Conservation (phyloP, 1,139 yeast species). For the Kodamaea plutei region DNA sequence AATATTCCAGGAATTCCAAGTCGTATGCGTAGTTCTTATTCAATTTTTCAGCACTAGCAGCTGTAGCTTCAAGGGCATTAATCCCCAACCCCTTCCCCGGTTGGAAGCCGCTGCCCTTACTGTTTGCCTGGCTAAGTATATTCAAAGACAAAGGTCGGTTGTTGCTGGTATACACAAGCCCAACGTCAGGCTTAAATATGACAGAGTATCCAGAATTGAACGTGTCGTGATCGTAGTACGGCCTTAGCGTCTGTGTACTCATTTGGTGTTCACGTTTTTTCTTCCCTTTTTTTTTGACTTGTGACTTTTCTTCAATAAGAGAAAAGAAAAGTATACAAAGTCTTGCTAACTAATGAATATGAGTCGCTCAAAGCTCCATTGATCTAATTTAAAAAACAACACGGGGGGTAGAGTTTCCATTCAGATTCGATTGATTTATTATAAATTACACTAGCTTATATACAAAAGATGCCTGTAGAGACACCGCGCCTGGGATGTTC, state of each 20-base stretch:
- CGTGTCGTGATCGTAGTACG: conserved; percentile 68
- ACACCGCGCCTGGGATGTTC: too few species aligned
- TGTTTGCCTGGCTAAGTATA: conserved; percentile 7
- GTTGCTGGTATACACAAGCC: conserved; percentile 45
- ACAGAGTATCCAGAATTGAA: conserved; percentile 68
- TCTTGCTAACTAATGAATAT: too few species aligned
- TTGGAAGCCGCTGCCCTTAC: conserved; percentile 9
- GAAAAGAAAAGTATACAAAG: background rate
- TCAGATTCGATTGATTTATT: too few species aligned
- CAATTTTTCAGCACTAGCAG: conserved; percentile 11
- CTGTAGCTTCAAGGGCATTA: conserved; percentile 10
- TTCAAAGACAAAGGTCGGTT: conserved; percentile 29
- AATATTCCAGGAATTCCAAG: conserved; percentile 63
- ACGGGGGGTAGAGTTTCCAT: too few species aligned
- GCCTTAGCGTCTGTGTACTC: conserved; percentile 37
- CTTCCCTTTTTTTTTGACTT: too few species aligned
- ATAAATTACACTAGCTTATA: too few species aligned
- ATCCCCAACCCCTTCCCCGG: conserved; percentile 24
- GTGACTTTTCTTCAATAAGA: background rate
- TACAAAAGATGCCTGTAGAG: too few species aligned
- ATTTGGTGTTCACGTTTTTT: too few species aligned
- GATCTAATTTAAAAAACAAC: too few species aligned
- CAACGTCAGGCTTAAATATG: conserved; percentile 56
- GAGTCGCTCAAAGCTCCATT: too few species aligned
- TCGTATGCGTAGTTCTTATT: conserved; percentile 54